A percentile compares a stretch with the other conserved stretches of the same genome.
Evolutionary conservation across 164 flowering plant genomes (phyloP).

Genomic region (Umbilicus rupestris): DNA sequence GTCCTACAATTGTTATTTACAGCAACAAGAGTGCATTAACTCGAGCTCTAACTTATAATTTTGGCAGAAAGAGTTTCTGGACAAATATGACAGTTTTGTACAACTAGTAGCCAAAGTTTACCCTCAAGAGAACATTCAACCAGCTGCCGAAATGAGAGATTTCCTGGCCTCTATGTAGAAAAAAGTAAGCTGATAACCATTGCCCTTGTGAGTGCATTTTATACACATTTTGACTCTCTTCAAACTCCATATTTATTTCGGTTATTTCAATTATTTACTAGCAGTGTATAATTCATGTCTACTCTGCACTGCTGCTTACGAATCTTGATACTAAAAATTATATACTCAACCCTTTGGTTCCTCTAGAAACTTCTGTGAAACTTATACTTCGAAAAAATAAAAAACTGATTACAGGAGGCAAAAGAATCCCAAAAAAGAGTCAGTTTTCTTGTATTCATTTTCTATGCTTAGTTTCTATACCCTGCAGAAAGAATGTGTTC

Average conservation of each 20-base stretch:
- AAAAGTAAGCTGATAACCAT: neutral
- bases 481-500: neutral
- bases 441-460: neutral
- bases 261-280: no score
- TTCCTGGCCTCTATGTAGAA: constrained; percentile 9
- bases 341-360: no score
- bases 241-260: no score
- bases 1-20: neutral
- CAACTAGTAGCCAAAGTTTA: constrained; percentile 13
- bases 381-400: neutral
- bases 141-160: constrained; percentile 10
- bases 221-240: neutral
- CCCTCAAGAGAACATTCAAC: constrained; percentile 12
- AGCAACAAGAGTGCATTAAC: neutral
- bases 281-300: no score
- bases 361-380: neutral
- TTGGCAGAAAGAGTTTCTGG: constrained; percentile 12
- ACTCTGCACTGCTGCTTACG: no score
- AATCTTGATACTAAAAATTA: no score
- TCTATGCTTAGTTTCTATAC: neutral
- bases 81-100: constrained; percentile 12
- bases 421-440: neutral
- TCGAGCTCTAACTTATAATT: neutral
- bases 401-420: no score
- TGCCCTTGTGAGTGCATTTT: neutral